These are phyloP conservation scores for Karstenula rhodostoma DNA, from an alignment of 2,329 filamentous ascomycete genomes.

Conservation along the genomic window DNA sequence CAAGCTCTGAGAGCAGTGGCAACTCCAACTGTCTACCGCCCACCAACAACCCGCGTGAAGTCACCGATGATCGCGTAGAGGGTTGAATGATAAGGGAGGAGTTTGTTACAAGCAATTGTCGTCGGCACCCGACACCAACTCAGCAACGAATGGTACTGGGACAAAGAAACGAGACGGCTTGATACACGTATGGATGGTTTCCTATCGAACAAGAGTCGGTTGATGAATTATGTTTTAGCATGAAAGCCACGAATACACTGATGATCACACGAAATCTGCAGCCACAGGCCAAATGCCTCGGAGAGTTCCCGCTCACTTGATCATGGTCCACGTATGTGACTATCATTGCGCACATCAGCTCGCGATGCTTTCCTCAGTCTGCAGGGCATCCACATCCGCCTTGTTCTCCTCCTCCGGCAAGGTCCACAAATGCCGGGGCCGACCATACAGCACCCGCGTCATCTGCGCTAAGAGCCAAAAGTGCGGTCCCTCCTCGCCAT, in stretches of 20 bases:
- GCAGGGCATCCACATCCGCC: not conserved
- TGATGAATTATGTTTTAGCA: no score
- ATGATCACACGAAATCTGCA: no score
- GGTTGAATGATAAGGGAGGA: not conserved
- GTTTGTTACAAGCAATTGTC: not conserved
- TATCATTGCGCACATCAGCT: not conserved
- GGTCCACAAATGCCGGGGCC: not conserved
- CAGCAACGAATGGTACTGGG: not conserved
- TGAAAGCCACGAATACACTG: no score
- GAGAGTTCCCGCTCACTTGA: no score
- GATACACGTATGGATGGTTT: not conserved
- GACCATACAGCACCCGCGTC: not conserved
- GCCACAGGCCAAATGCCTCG: no score
- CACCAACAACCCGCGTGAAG: not conserved
- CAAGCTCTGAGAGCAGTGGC: not conserved
- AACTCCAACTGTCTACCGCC: not conserved
- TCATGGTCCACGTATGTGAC: no score
- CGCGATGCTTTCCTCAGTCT: not conserved
- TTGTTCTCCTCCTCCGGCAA: not conserved
- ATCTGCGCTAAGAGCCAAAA: slow-evolving; percentile 71
- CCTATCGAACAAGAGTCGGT: no score
- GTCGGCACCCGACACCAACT: not conserved
- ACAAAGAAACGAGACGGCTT: not conserved
- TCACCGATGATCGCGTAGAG: not conserved
- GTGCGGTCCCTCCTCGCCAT: slow-evolving; percentile 66